Evolutionary conservation across 371 early-diverging fungal species (phyloP).

Genomic region (Saksenaea vasiformis): DNA sequence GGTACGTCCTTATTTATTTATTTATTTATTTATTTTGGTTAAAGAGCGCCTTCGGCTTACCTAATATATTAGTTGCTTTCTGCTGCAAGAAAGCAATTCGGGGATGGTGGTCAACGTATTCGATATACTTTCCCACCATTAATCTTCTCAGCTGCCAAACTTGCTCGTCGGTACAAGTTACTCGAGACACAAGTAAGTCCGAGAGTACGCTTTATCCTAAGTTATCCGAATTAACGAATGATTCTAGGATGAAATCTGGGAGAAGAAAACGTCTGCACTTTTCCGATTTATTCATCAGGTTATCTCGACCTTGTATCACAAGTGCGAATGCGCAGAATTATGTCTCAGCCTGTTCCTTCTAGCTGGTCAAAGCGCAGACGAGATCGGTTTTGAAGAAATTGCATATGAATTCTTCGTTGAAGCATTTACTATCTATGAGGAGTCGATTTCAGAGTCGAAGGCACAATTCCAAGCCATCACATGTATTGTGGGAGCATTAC

Average conservation of each 20-base stretch:
- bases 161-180: conserved; percentile 62
- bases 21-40: too few species aligned
- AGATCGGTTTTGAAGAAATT: conserved; percentile 82
- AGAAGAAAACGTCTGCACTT: conserved; percentile 62
- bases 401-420: conserved; percentile 93
- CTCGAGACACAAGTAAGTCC: conserved; percentile 38
- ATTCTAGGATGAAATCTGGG: conserved; percentile 59
- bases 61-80: conserved; percentile 59
- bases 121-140: conserved; percentile 88
- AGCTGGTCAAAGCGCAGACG: conserved; percentile 83
- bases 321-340: conserved; percentile 70
- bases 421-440: conserved; percentile 93
- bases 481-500: conserved; percentile 80
- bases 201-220: not conserved
- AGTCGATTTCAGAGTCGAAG: conserved; percentile 84
- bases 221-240: not conserved
- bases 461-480: conserved; percentile 86
- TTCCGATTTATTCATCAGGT: conserved; percentile 81
- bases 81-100: conserved; percentile 78
- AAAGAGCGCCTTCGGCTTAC: not conserved
- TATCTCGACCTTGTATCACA: conserved; percentile 65
- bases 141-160: conserved; percentile 69
- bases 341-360: conserved; percentile 78
- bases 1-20: conserved; percentile 42
- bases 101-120: conserved; percentile 83